Percentiles rank a stretch among this genome's conserved stretches.
Evolutionary conservation across 192 early-diverging fungal species (phyloP).

Genomic region (Spizellomyces sp.): DNA sequence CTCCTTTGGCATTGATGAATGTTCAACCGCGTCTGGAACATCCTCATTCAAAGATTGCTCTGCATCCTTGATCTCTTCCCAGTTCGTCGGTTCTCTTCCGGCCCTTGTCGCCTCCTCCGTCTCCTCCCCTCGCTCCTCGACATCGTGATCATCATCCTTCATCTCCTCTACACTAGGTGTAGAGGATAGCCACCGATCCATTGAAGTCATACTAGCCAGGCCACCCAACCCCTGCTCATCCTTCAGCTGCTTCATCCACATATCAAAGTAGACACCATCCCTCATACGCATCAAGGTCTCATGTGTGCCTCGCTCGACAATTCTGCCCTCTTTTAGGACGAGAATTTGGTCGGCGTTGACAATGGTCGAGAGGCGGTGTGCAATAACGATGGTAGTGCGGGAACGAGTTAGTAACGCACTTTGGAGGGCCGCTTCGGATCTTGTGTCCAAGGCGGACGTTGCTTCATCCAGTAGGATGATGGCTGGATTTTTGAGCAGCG

Average conservation of each 20-base stretch:
- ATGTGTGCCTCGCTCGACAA: conserved; percentile 64
- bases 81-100: not conserved
- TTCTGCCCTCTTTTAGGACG: conserved; percentile 78
- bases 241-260: conserved; percentile 91
- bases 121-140: too few relatives aligned
- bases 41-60: too few relatives aligned
- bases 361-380: conserved; percentile 45
- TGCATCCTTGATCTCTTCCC: not conserved
- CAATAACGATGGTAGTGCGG: conserved; percentile 77
- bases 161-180: conserved; percentile 3
- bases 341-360: conserved; percentile 79
- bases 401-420: conserved; percentile 75
- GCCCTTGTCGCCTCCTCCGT: not conserved
- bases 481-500: conserved; percentile 70
- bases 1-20: too few relatives aligned
- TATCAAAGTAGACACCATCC: conserved; percentile 79
- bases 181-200: not conserved
- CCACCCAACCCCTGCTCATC: conserved; percentile 34
- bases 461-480: conserved; percentile 95
- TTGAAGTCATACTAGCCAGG: conserved; percentile 10
- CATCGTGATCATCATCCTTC: not conserved
- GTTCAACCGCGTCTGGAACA: too few relatives aligned
- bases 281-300: conserved; percentile 27
- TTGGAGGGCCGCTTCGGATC: conserved; percentile 89
- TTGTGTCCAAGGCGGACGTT: conserved; percentile 54